Evolutionary conservation across 768 basidiomycete genomes (phyloP), one percentile per base, ranked within the genome.

Genomic region (Inosperma sp.): DNA sequence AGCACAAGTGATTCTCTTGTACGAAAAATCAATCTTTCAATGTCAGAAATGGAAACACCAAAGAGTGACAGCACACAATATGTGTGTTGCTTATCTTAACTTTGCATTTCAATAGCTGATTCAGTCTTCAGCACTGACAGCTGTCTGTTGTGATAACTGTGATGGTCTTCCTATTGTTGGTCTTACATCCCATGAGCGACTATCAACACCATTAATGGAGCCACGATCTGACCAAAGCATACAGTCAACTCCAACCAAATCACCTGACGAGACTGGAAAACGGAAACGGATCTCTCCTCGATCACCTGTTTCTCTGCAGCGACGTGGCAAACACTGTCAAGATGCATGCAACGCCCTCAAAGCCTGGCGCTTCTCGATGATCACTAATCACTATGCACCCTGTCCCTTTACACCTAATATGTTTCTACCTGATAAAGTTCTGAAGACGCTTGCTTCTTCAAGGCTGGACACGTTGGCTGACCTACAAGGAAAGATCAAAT

Each of bases 21-120:
- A 57, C 0, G 63, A 70, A 49, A 50, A 62, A 40, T 61, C 61
- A 8, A 59, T n/a, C 67, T 46, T 70, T 69, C 36, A 12, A 44
- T 13, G 22, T n/a, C 8, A 10, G 22, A 22, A 44, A 27, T 13
- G 8, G 9, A 12, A 12, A 25, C 6, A 12, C 42, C 12, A 44
- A 22, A 14, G 14, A 22, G 42, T 27, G 14, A 44, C 8, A 9
- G 21, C 39, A 8, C 19, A 25, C 17, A 8, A 22, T 22, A 12
- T 33, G 37, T 21, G 3, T 37, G 4, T 12, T 40, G 9, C 7
- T 7, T 17, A 7, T 17, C 21, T 7, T 7, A 39, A n/a, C 16
- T 8, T 7, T 8, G 9, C 7, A n/a, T 8, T 8, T 7, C 16
- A 8, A 17, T 39, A 39, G 8, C 16, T 7, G 16, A 7, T 17